Conservation (phyloP, 2,329 filamentous ascomycete genomes). For the Fusarium pseudograminearum region DNA sequence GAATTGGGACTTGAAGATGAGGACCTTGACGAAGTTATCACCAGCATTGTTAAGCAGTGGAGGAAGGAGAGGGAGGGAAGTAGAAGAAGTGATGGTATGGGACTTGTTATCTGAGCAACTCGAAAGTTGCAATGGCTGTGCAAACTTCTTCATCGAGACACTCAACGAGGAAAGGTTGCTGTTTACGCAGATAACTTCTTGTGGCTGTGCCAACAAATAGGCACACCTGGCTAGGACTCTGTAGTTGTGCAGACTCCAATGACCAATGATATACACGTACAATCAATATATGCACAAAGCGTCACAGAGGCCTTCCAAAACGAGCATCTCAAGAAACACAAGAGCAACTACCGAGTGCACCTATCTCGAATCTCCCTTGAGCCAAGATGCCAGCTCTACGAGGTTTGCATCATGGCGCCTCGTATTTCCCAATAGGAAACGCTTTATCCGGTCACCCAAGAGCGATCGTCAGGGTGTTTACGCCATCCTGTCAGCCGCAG, state of each 20-base stretch:
- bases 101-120: background rate
- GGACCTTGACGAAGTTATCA: slow-evolving; percentile 58
- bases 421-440: slow-evolving; percentile 20
- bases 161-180: background rate
- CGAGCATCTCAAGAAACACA: background rate
- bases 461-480: slow-evolving; percentile 14
- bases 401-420: slow-evolving; percentile 10
- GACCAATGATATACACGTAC: background rate
- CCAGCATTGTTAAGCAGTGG: slow-evolving; percentile 49
- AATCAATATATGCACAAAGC: background rate
- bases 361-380: background rate
- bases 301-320: background rate
- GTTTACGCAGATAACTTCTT: background rate
- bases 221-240: too few relatives aligned
- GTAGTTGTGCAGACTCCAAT: background rate
- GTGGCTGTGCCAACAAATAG: background rate
- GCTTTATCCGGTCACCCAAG: slow-evolving; percentile 17
- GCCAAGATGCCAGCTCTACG: background rate
- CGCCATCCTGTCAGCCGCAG: slow-evolving; percentile 13
- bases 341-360: background rate
- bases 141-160: background rate
- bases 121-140: background rate
- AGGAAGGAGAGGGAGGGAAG: slow-evolving; percentile 23
- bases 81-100: slow-evolving; percentile 14
- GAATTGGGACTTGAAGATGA: slow-evolving; percentile 61